These are phyloP conservation scores for Neurospora sp. DNA, from an alignment of 495 filamentous ascomycete species.

Conservation along the genomic window DNA sequence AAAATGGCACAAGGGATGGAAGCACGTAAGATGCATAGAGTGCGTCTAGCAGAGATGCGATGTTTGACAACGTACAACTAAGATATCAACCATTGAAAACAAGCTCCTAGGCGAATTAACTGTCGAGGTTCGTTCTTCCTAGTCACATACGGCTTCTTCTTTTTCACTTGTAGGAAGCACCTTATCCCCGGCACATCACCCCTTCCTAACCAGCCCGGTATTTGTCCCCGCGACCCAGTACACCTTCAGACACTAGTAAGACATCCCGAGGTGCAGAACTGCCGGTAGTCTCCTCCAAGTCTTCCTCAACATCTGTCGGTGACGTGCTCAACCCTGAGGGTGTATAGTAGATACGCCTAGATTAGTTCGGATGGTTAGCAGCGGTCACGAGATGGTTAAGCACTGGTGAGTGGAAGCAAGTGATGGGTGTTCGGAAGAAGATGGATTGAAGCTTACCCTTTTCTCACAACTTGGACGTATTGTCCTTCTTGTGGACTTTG, in stretches of 20 bases:
- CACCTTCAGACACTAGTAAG: not conserved
- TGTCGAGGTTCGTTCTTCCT: too few species aligned
- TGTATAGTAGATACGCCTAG: not conserved
- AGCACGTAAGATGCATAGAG: not conserved
- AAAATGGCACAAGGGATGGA: not conserved
- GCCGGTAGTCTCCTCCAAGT: too few species aligned
- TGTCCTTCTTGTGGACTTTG: not conserved
- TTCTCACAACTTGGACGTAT: not conserved
- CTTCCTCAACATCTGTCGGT: not conserved
- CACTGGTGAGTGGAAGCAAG: not conserved
- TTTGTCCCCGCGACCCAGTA: not conserved
- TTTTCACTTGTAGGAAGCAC: not conserved
- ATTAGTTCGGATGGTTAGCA: not conserved
- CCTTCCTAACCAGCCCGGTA: not conserved
- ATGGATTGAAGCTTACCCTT: not conserved
- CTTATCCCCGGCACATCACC: not conserved
- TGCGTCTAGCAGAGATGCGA: not conserved
- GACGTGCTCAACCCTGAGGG: not conserved
- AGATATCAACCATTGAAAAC: not conserved
- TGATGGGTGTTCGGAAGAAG: not conserved
- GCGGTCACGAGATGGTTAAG: not conserved
- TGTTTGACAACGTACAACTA: not conserved
- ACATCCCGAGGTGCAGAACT: too few species aligned
- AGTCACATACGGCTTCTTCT: not conserved
- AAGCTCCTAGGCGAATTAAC: too few species aligned